These are phyloP conservation scores for Colletotrichum echinochloae DNA, from an alignment of 2,329 filamentous ascomycete genomes.

Conservation along the genomic window DNA sequence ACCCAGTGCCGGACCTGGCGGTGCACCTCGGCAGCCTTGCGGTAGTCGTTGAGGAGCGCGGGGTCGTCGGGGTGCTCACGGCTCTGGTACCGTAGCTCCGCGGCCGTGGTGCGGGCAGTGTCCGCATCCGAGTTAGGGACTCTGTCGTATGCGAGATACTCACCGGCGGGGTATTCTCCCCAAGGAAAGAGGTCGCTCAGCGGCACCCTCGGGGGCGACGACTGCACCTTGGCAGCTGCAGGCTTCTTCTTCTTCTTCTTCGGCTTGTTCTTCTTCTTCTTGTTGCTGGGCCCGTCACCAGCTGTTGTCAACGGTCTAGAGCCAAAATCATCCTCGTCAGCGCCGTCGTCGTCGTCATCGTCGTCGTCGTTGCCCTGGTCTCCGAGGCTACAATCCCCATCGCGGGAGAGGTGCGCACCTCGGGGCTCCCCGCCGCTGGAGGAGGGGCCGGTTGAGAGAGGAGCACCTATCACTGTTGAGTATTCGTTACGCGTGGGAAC, in stretches of 20 bases:
- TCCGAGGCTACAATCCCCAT: constrained; percentile 57
- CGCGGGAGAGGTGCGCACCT: constrained; percentile 54
- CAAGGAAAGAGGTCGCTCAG: constrained; percentile 48
- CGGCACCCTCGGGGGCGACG: constrained; percentile 50
- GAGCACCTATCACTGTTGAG: constrained; percentile 43
- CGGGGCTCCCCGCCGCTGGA: constrained; percentile 55
- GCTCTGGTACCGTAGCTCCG: constrained; percentile 44
- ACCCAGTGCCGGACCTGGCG: constrained; percentile 88
- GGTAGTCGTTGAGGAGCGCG: constrained; percentile 84
- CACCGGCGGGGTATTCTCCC: constrained; percentile 47
- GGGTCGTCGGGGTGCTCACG: constrained; percentile 46
- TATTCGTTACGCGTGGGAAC: constrained; percentile 29
- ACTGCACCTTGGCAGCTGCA: constrained; percentile 43
- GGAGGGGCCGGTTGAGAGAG: constrained; percentile 40
- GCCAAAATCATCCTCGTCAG: constrained; percentile 41
- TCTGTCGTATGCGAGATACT: constrained; percentile 45
- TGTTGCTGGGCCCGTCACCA: constrained; percentile 1
- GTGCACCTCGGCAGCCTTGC: constrained; percentile 89
- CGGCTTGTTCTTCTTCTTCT: constrained; percentile 35
- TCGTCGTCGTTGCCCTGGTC: constrained; percentile 48
- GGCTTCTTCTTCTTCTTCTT: constrained; percentile 44
- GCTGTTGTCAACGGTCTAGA: not conserved
- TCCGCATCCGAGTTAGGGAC: constrained; percentile 18
- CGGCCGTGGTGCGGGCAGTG: constrained; percentile 43
- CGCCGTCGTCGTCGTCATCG: too few species aligned